Base-by-base conservation (phyloP, 805 yeast genomes). In the Tetrapisispora arboricola region DNA sequence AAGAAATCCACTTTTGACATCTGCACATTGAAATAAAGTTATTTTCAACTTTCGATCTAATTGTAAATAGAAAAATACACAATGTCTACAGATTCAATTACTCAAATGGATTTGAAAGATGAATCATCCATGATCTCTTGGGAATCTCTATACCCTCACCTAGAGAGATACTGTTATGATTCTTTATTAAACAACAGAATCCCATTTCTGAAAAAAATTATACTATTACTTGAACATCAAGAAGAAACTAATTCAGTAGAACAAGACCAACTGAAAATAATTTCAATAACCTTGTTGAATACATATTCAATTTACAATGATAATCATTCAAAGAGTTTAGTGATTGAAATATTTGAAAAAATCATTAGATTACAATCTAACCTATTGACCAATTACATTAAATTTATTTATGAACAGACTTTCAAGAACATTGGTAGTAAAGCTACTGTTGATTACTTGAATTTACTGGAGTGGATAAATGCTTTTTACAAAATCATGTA, bases 381-480 rank as follows among this genome's bases (percentile, higher is more conserved):
- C n/a, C 60, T 64, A 43, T 53, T 63, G 51, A 48, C 55, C 16
- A 61, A 55, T 9, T 69, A 70, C 40, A 46, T 58, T 21, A 65
- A 62, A 26, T 74, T 65, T 49, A 63, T 77, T 32, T 41, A 57
- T 18, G 54, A 55, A 10, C 49, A 58, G 16, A 52, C 55, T 7
- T 53, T 68, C 6, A 45, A 51, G 2, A 54, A 49, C 17, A 58
- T 61, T 2, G 61, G 58, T 24, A 50, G 68, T n/a, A 65, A 71
- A 43, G 82, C 90, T 1, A 55, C 71, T 5, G 64, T 74, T 2
- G 84, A 77, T 56, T 64, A 78, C 44, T 55, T 77, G 47, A 70
- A 79, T 22, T 58, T 82, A 20, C 61, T 82, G 31, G 66, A 68
- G 15, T 82, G 88, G 87, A 59, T 67, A 35, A 66, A 69, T 38